These are phyloP conservation scores for Laguncularia racemosa DNA, from an alignment of 345 rosid species.

Conservation along the genomic window DNA sequence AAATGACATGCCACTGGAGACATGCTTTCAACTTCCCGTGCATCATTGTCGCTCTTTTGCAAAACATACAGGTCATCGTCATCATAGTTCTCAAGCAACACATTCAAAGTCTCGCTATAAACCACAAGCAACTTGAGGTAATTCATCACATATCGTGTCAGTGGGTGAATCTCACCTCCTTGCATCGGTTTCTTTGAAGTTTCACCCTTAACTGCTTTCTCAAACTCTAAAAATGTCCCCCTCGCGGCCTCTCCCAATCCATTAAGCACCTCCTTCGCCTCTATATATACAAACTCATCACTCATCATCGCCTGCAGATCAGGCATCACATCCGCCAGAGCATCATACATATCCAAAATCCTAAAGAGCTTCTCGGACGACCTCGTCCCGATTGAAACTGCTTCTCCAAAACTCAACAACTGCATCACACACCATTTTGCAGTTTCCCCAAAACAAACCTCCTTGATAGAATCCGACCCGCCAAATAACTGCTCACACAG, in stretches of 20 bases:
- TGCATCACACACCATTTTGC: constrained; percentile 83
- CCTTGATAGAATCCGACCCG: constrained; percentile 47
- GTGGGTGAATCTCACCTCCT: constrained; percentile 91
- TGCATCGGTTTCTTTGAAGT: constrained; percentile 70
- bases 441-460: constrained; percentile 79
- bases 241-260: constrained; percentile 66
- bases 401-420: constrained; percentile 86
- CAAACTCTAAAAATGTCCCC: constrained; percentile 87
- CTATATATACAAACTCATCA: constrained; percentile 43
- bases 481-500: constrained; percentile 69
- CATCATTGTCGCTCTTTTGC: constrained; percentile 25
- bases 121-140: constrained; percentile 84
- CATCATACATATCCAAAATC: constrained; percentile 94
- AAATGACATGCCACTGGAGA: constrained; percentile 55
- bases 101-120: constrained; percentile 71
- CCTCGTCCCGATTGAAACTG: constrained; percentile 72
- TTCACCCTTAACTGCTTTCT: constrained; percentile 72
- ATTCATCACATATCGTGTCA: constrained; percentile 92
- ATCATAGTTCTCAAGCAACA: constrained; percentile 42
- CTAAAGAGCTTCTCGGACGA: constrained; percentile 92
- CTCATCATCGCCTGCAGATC: constrained; percentile 54
- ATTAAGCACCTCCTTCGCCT: constrained; percentile 61
- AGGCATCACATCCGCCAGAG: constrained; percentile 46
- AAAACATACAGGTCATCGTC: constrained; percentile 31
- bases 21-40: constrained; percentile 19